Base-by-base conservation (phyloP, 176 grass and related monocot species). In the Bonia amplexicaulis region DNA sequence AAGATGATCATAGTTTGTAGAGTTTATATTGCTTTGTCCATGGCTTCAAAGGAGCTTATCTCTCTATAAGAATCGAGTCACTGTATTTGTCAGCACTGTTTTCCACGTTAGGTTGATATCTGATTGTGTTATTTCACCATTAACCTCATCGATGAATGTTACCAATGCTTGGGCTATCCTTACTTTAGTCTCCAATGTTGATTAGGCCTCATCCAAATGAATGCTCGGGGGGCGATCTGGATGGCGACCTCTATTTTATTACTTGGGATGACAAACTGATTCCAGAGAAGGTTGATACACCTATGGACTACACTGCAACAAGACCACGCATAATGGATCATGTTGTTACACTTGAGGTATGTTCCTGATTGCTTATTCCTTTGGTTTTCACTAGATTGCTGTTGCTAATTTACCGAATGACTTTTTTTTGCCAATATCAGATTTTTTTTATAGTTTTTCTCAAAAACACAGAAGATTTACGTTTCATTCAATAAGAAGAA, bases 201-300 rank as follows among this genome's bases (percentile, higher is more conserved):
- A 73, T 82, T 77, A 98, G 96, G 84, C 96, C 96, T 65, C 93
- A 98, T 92, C 96, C 96, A 45, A 95, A 94, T 71, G 96, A 98
- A 85, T 98, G 96, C 77, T 98, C 96, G 1, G 96, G 96, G 35
- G 96, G 93, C 16, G 96, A 98, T 94, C 86, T 98, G 81, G 93
- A 98, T 76, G 96, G 96, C 12, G 96, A 98, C 62, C 83, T 95
- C 70, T 98, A 92, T 87, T 98, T 96, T 85, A 77, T 98, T 84
- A 90, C 92, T 61, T 96, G 96, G 96, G 90, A 98, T 86, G 83
- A 93, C 63, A 90, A 75, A 64, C 88, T 98, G 62, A 92, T 98
- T 63, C 96, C 96, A 12, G 82, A 89, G 76, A 86, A 96, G 66
- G 89, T 83, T 40, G 93, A 94, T 78, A 60, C 90, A 85, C 93